phyloP scores from a whole-genome alignment of 192 early-diverging fungal species.

The Podila epicladia region DNA sequence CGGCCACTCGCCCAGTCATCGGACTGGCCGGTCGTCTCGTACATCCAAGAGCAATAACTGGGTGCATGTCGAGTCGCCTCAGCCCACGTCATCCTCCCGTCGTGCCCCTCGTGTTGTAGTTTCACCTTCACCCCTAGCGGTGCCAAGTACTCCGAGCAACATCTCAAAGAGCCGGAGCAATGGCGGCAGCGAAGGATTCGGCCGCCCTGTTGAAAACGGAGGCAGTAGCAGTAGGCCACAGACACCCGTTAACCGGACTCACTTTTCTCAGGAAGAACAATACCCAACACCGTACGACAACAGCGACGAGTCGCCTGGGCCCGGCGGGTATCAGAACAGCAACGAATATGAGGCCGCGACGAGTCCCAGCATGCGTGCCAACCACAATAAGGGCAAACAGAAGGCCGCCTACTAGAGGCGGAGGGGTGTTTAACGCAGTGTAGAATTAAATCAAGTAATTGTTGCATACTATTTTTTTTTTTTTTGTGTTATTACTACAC shows the following conservation, averaged over 20 bases:
- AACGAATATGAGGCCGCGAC: slow-evolving; percentile 48
- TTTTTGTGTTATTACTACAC: too few relatives aligned
- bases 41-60: slow-evolving; percentile 5
- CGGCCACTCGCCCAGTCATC: slow-evolving; percentile 2
- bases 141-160: background rate
- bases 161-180: background rate
- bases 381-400: slow-evolving; percentile 32
- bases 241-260: background rate
- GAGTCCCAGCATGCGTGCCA: slow-evolving; percentile 36
- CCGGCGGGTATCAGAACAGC: slow-evolving; percentile 34
- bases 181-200: background rate
- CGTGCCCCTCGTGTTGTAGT: background rate
- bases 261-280: background rate
- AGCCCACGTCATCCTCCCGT: background rate
- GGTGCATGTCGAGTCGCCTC: background rate
- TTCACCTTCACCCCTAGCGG: background rate
- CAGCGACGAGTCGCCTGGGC: slow-evolving; percentile 2
- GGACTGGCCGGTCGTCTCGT: background rate
- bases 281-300: slow-evolving; percentile 10
- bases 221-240: background rate
- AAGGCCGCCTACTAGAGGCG: background rate
- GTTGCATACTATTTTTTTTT: too few relatives aligned
- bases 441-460: too few relatives aligned
- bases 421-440: too few relatives aligned
- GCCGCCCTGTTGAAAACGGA: background rate